Percentiles rank a stretch among this genome's conserved stretches.
These are phyloP conservation scores for Avena atlantica DNA, from an alignment of 176 grass and related monocot species.

Conservation along the genomic window DNA sequence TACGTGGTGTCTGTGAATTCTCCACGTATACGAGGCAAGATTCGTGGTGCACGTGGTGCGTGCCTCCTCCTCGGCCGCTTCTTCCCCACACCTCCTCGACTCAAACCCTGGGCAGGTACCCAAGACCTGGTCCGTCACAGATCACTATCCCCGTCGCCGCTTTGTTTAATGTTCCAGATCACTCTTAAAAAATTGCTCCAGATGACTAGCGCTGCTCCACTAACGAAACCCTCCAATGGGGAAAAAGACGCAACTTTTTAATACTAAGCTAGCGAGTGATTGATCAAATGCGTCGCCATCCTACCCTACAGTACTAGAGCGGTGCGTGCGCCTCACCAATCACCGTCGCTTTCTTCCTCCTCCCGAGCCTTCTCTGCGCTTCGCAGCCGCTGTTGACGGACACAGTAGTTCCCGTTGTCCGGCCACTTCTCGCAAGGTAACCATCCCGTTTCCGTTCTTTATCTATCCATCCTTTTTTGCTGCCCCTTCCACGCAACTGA, in stretches of 20 bases:
- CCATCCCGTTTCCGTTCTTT: neutral
- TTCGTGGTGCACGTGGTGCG: neutral
- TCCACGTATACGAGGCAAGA: neutral
- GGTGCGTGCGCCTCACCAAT: constrained; percentile 21
- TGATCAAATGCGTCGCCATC: constrained; percentile 11
- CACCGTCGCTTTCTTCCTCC: neutral
- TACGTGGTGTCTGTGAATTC: too few relatives aligned
- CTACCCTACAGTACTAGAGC: neutral
- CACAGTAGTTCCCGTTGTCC: neutral
- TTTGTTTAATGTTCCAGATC: neutral
- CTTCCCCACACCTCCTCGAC: neutral
- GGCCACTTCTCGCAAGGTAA: neutral
- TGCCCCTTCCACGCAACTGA: neutral
- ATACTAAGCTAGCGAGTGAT: neutral
- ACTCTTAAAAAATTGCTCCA: neutral
- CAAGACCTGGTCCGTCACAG: too few relatives aligned
- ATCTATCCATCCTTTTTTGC: neutral
- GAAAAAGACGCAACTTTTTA: neutral
- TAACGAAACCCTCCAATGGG: constrained; percentile 13
- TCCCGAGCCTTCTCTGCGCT: neutral
- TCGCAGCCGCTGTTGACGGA: neutral
- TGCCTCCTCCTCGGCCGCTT: neutral
- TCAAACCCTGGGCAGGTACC: too few relatives aligned
- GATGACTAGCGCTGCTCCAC: constrained; percentile 3
- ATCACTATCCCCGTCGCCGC: neutral